Base-by-base conservation (phyloP, 192 early-diverging fungal species). In the Entomortierella beljakovae region DNA sequence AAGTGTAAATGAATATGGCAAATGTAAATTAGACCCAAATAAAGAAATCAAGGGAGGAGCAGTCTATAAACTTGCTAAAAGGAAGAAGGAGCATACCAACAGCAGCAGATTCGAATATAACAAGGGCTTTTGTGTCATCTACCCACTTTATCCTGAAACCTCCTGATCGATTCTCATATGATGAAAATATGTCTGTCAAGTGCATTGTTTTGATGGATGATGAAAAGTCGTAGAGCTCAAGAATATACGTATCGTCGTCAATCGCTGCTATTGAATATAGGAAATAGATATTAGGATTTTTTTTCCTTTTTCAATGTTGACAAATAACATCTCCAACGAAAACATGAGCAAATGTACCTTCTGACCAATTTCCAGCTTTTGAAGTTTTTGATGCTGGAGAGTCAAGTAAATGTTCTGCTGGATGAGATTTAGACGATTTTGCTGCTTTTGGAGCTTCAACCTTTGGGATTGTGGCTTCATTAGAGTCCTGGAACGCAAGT, bases 71-170 rank as follows among this genome's bases (percentile, higher is more conserved):
- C 31, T 51, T 59, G 51, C 23, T 1, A 34, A 20, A n/a, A n/a
- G n/a, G 29, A 32, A 63, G 31, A 54, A 40, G 22, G 10, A 42
- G 22, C 68, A 29, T 83, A 91, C 90, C 91, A 43, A 88, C 85
- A 51, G 82, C 72, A 9, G 89, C 86, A 69, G 90, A 88, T 48
- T 85, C 83, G 80, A 94, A 94, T 40, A 92, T 88, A 40, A 89
- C 85, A 20, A 91, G 71, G 22, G 90, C 90, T 53, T 84, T 81
- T 26, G 90, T 92, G 75, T 92, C 91, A 64, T 88, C 85, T 22
- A 91, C 43, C 92, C 92, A 94, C 61, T 94, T 92, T 60, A 94
- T 90, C 49, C 83, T 63, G 73, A 86, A 92, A 15, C 90, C 90
- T 54, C 90, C 90, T 49, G 88, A 82, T 52, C 84, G 77, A 46